Base-by-base conservation (phyloP, 2,329 filamentous ascomycete species). In the Myriangium duriaei region DNA sequence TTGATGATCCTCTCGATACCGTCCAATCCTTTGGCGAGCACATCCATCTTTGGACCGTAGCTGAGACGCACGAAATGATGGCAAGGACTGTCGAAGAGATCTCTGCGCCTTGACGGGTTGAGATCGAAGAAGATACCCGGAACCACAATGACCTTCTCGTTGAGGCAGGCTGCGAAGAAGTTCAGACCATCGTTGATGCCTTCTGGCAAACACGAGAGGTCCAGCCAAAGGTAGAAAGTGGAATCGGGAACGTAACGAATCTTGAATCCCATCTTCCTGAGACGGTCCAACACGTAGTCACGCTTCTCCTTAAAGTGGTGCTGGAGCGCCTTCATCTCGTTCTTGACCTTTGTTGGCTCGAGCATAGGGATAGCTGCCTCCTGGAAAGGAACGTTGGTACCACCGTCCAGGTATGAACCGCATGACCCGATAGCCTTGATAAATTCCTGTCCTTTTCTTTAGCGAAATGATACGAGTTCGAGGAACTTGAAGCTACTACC, bases 61-160 rank as follows among this genome's bases (percentile, higher is more conserved):
- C 79, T 85, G 50, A 92, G 72, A 37, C 85, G 73, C 17, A 92
- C 81, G 57, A 88, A 92, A 63, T 91, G 65, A 62, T 96, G 88
- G 62, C 88, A 95, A 42, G 88, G 88, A 49, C 76, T 84, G 63
- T 96, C 88, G 49, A 96, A 96, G 49, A 96, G 62, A 59, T 96
- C 88, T 56, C 88, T 72, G 47, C 88, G 73, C 58, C 85, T 81
- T 24, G 81, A 80, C 3, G 88, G 88, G 65, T 96, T 96, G 47
- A 96, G 63, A 54, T 96, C 88, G 58, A 96, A 96, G 72, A 96
- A 96, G 60, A 96, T 96, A 43, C 88, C 88, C 0, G 88, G 88
- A 4, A 96, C 88, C 12, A 95, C 86, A 54, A 95, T 95, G 48
- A 92, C 84, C 70, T 92, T 92, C 68, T 95, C 86, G 53, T 82